Conservation (phyloP, 2,329 filamentous ascomycete genomes). For the Pseudocercospora vitis region DNA sequence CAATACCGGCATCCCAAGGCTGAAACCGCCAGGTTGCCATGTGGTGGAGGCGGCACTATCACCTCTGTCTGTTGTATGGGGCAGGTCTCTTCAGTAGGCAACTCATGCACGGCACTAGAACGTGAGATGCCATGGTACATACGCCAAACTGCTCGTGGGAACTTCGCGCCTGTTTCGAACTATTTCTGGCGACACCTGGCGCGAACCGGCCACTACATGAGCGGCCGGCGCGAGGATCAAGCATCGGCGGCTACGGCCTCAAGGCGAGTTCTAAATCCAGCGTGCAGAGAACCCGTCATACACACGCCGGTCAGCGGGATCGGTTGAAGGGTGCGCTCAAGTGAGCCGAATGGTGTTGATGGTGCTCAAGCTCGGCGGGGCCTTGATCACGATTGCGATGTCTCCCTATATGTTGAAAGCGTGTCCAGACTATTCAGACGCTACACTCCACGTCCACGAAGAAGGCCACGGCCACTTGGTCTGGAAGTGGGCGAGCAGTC, state of each 20-base stretch:
- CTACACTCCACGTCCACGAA: no score
- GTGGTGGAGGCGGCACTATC: conserved; percentile 25
- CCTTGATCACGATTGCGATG: no score
- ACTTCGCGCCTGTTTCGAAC: conserved; percentile 37
- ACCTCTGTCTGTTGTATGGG: conserved; percentile 3
- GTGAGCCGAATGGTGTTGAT: not conserved
- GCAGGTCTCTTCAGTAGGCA: conserved; percentile 23
- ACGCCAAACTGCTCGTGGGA: conserved; percentile 20
- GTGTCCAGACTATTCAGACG: no score
- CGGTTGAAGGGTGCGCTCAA: not conserved
- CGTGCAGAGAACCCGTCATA: not conserved
- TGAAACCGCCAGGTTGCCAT: conserved; percentile 23
- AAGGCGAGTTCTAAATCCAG: conserved; percentile 10
- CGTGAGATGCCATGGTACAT: conserved; percentile 25
- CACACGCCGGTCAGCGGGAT: not conserved
- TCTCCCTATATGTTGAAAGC: no score
- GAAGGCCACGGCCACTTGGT: no score
- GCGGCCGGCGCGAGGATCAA: conserved; percentile 24
- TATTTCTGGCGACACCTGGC: conserved; percentile 22
- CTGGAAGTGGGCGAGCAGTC: no score
- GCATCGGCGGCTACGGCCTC: conserved; percentile 25
- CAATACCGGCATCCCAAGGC: conserved; percentile 19
- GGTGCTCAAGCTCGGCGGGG: no score
- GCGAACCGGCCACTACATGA: conserved; percentile 8
- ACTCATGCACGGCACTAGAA: conserved; percentile 23